A percentile compares a stretch with the other conserved stretches of the same genome.
Evolutionary conservation across 352 stramenopile species (phyloP).

Genomic region (Globisporangium rhizosaccharum): DNA sequence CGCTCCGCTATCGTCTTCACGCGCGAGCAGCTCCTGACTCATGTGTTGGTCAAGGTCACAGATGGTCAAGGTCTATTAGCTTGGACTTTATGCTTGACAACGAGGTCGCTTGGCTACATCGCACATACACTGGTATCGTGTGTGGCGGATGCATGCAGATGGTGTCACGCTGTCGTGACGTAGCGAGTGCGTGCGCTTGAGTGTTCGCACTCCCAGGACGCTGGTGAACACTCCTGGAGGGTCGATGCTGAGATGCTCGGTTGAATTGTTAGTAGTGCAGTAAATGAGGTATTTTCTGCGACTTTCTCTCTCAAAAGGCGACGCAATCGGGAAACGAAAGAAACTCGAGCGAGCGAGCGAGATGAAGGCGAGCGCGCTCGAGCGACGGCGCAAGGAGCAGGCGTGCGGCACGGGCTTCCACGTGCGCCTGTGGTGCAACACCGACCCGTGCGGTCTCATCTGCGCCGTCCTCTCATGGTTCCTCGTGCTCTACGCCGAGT

Average conservation of each 20-base stretch:
- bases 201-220: no score
- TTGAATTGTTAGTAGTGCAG: neutral
- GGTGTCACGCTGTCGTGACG: no score
- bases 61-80: neutral
- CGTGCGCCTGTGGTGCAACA: conserved; percentile 87
- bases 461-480: conserved; percentile 89
- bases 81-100: neutral
- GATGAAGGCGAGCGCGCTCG: conserved; percentile 28
- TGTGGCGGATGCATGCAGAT: no score
- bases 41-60: neutral
- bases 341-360: conserved; percentile 1
- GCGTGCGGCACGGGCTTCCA: conserved; percentile 78
- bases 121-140: no score
- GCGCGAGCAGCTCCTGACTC: neutral
- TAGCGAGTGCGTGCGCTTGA: neutral
- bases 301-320: neutral
- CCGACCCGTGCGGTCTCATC: conserved; percentile 87
- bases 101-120: neutral
- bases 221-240: no score
- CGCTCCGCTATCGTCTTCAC: no score
- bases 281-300: neutral
- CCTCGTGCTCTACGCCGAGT: conserved; percentile 89
- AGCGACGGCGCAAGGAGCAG: conserved; percentile 39
- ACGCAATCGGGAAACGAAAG: neutral
- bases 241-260: no score